A percentile compares a stretch with the other conserved stretches of the same genome.
Evolutionary conservation across 768 basidiomycete species (phyloP).

Genomic region (Lactarius indigo): DNA sequence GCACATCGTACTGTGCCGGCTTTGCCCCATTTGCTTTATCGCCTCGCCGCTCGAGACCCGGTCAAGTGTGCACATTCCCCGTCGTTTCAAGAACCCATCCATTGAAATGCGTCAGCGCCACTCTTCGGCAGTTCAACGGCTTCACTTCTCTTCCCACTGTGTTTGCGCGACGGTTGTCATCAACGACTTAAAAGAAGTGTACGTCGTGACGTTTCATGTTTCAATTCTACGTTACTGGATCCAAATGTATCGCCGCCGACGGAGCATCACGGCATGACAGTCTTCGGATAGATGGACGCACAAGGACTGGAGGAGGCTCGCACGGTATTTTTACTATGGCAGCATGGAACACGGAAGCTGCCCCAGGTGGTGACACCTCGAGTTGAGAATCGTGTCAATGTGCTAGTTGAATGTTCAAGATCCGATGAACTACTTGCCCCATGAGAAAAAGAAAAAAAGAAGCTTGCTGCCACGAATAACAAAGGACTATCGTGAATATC

Average conservation of each 20-base stretch:
- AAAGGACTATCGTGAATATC: not conserved
- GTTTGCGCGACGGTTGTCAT: constrained; percentile 15
- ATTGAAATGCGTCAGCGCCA: constrained; percentile 17
- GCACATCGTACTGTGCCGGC: not conserved
- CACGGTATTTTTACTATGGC: constrained; percentile 8
- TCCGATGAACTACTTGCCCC: not conserved
- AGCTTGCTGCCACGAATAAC: not conserved
- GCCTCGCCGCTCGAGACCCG: constrained; percentile 6
- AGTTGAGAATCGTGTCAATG: constrained; percentile 12
- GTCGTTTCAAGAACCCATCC: constrained; percentile 9
- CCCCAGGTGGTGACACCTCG: constrained; percentile 11
- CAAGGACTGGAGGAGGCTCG: constrained; percentile 4
- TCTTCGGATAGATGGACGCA: constrained; percentile 15
- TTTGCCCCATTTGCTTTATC: constrained; percentile 5
- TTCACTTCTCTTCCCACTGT: constrained; percentile 20
- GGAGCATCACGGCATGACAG: constrained; percentile 15
- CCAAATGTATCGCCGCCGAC: constrained; percentile 12
- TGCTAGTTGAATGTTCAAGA: constrained; percentile 14
- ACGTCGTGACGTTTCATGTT: constrained; percentile 19
- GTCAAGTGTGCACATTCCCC: constrained; percentile 7
- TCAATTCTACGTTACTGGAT: constrained; percentile 1
- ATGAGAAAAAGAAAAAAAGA: constrained; percentile 3
- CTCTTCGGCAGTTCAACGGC: constrained; percentile 7
- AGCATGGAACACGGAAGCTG: constrained; percentile 21
- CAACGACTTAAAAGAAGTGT: constrained; percentile 2